Percentiles rank a stretch among this genome's conserved stretches.
phyloP scores from a whole-genome alignment of 2,329 filamentous ascomycete genomes.

The Colletotrichum cereale region DNA sequence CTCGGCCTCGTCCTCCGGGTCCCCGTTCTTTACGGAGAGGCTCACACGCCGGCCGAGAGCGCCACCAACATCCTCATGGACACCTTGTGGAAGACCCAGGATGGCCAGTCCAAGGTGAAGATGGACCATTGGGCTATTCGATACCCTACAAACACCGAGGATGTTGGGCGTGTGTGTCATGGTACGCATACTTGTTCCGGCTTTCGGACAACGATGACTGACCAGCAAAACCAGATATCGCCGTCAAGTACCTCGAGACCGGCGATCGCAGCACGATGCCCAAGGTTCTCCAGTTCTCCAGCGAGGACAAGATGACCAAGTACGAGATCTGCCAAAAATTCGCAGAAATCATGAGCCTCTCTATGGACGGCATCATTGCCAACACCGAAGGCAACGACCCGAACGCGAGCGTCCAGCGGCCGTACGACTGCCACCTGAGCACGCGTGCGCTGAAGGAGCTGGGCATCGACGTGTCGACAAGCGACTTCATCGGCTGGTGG shows the following conservation, averaged over 20 bases:
- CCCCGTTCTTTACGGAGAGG: constrained; percentile 86
- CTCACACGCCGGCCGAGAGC: constrained; percentile 78
- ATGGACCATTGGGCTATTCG: constrained; percentile 91
- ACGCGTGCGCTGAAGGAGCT: constrained; percentile 79
- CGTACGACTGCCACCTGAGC: constrained; percentile 90
- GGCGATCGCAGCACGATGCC: constrained; percentile 69
- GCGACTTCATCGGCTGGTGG: constrained; percentile 88
- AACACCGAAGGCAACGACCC: constrained; percentile 80
- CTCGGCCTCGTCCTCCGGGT: constrained; percentile 80
- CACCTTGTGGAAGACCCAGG: constrained; percentile 79
- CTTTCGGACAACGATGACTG: constrained; percentile 31
- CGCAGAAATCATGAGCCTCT: constrained; percentile 82
- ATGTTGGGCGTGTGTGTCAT: constrained; percentile 82
- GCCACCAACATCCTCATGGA: constrained; percentile 88
- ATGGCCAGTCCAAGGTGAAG: constrained; percentile 70
- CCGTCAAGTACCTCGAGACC: constrained; percentile 73
- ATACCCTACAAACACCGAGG: constrained; percentile 91
- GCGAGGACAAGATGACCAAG: constrained; percentile 89
- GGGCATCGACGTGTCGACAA: constrained; percentile 79
- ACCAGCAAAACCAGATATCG: constrained; percentile 67
- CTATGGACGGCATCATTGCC: constrained; percentile 75
- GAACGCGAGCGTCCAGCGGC: constrained; percentile 78
- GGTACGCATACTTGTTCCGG: constrained; percentile 57
- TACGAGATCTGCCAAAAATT: constrained; percentile 87
- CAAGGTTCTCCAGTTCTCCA: constrained; percentile 83